These are phyloP conservation scores for Xerophyta viscosa DNA, from an alignment of 106 monocot species.

Conservation along the genomic window DNA sequence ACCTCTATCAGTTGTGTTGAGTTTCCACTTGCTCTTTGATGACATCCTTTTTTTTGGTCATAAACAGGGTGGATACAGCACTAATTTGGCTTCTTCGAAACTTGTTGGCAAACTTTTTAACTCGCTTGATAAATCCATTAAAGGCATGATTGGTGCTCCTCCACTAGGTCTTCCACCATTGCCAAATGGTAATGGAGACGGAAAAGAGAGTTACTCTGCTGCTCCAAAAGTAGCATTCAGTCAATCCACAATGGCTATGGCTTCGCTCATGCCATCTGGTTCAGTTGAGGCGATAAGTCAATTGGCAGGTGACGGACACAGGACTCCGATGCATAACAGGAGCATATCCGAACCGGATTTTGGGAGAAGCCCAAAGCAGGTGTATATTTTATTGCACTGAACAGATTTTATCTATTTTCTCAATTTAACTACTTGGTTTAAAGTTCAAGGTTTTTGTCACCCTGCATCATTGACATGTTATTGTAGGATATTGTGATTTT, in stretches of 20 bases:
- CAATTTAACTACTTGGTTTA: too few species aligned
- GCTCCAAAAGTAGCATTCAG: constrained; percentile 48
- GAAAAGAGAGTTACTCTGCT: constrained; percentile 20
- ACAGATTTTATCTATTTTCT: not conserved
- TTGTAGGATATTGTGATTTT: too few species aligned
- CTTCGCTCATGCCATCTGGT: constrained; percentile 70
- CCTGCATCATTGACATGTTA: too few species aligned
- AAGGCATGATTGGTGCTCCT: constrained; percentile 87
- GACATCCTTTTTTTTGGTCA: not conserved
- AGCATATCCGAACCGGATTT: constrained; percentile 95
- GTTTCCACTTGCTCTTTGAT: not conserved
- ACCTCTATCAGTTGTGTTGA: too few species aligned
- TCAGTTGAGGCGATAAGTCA: constrained; percentile 78
- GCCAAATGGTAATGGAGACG: constrained; percentile 28
- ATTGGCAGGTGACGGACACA: constrained; percentile 31
- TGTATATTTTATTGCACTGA: constrained; percentile 11
- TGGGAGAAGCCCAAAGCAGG: constrained; percentile 71
- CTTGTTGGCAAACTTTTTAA: constrained; percentile 83
- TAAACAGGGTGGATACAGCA: constrained; percentile 70
- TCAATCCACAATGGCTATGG: constrained; percentile 67
- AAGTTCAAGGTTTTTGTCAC: too few species aligned
- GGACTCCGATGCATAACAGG: constrained; percentile 49
- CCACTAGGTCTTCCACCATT: constrained; percentile 59
- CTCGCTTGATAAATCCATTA: constrained; percentile 77
- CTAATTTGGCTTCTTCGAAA: constrained; percentile 77